These are phyloP conservation scores for Pythium diclinum DNA, from an alignment of 352 stramenopile genomes.

Conservation along the genomic window DNA sequence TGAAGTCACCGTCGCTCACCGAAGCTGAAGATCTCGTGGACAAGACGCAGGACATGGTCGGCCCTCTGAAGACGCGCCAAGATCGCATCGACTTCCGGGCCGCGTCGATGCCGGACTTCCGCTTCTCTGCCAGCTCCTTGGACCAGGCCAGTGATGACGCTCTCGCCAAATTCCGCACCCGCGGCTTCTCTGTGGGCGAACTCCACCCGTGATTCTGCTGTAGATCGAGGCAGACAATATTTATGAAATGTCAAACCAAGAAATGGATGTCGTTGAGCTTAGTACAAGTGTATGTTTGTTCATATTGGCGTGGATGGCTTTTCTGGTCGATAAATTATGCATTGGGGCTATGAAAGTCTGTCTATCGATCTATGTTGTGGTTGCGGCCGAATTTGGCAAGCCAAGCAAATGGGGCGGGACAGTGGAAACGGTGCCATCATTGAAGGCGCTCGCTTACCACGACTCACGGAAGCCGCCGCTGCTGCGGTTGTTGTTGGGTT, in stretches of 20 bases:
- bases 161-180: slow-evolving; percentile 10
- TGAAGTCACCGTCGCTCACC: slow-evolving; percentile 43
- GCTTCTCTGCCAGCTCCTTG: slow-evolving; percentile 31
- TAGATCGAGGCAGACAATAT: slow-evolving; percentile 1
- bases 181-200: slow-evolving; percentile 24
- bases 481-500: slow-evolving; percentile 26
- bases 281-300: slow-evolving; percentile 3
- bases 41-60: slow-evolving; percentile 32
- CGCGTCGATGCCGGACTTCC: slow-evolving; percentile 65
- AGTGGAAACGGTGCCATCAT: not conserved
- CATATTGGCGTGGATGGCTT: slow-evolving; percentile 7
- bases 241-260: slow-evolving; percentile 4
- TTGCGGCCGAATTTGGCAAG: slow-evolving; percentile 14
- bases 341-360: slow-evolving; percentile 11
- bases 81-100: slow-evolving; percentile 69
- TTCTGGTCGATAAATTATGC: slow-evolving; percentile 33
- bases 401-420: slow-evolving; percentile 15
- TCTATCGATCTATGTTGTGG: slow-evolving; percentile 24
- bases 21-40: slow-evolving; percentile 43
- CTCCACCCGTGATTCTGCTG: not conserved
- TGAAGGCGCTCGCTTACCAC: slow-evolving; percentile 11
- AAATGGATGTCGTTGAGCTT: not conserved
- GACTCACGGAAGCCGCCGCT: slow-evolving; percentile 30
- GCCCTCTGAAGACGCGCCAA: slow-evolving; percentile 53
- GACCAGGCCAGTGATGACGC: slow-evolving; percentile 16